A percentile compares a stretch with the other conserved stretches of the same genome.
Conservation (phyloP, 1,284 basidiomycete genomes). For the Cryptococcus sp. region DNA sequence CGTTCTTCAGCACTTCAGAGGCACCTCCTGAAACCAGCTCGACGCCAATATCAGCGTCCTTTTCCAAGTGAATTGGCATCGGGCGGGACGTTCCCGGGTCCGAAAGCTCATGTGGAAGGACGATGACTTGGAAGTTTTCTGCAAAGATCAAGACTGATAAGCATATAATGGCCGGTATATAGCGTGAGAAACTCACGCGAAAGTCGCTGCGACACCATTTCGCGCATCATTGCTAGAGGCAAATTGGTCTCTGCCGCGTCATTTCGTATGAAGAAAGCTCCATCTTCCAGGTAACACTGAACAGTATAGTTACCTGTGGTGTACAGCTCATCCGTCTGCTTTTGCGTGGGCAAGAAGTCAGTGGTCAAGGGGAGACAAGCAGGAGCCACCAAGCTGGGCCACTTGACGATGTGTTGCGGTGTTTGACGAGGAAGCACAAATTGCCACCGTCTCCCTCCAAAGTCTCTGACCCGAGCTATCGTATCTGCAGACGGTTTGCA, state of each 20-base stretch:
- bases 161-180: no score
- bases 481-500: slow-evolving; percentile 41
- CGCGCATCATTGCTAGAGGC: slow-evolving; percentile 84
- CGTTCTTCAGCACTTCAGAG: slow-evolving; percentile 66
- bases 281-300: slow-evolving; percentile 50
- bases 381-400: slow-evolving; percentile 81
- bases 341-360: slow-evolving; percentile 77
- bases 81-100: slow-evolving; percentile 19
- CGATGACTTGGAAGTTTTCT: slow-evolving; percentile 95
- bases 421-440: slow-evolving; percentile 75
- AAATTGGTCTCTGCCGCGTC: slow-evolving; percentile 57
- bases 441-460: slow-evolving; percentile 79
- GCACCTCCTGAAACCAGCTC: slow-evolving; percentile 60
- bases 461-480: slow-evolving; percentile 16
- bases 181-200: slow-evolving; percentile 39
- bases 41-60: slow-evolving; percentile 50
- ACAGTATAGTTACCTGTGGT: slow-evolving; percentile 64
- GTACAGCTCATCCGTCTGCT: slow-evolving; percentile 75
- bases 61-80: slow-evolving; percentile 18
- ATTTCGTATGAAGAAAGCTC: slow-evolving; percentile 64
- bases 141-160: slow-evolving; percentile 46
- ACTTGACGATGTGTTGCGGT: slow-evolving; percentile 82
- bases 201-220: slow-evolving; percentile 89
- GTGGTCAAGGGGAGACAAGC: slow-evolving; percentile 88
- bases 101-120: slow-evolving; percentile 50